Conservation (phyloP, 2,329 filamentous ascomycete species). For the Fusarium sp. region DNA sequence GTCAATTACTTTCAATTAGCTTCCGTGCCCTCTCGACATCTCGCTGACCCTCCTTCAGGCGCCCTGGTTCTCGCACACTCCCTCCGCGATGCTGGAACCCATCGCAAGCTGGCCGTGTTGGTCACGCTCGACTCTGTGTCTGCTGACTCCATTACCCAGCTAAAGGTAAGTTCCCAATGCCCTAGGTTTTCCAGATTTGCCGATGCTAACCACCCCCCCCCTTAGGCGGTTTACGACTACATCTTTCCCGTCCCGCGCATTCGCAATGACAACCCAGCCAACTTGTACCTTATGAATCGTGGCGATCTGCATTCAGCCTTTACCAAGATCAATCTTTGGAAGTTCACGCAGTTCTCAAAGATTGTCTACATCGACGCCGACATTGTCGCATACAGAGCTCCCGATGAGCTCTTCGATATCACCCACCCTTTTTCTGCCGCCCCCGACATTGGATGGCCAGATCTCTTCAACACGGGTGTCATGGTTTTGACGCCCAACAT, state of each 20-base stretch:
- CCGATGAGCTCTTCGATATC: constrained; percentile 89
- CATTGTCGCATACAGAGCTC: constrained; percentile 87
- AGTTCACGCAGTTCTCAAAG: constrained; percentile 87
- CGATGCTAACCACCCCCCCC: constrained; percentile 16
- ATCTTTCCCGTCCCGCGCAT: constrained; percentile 87
- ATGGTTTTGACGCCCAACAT: constrained; percentile 91
- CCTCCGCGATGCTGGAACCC: constrained; percentile 87
- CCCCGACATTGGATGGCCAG: constrained; percentile 97
- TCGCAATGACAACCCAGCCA: constrained; percentile 80
- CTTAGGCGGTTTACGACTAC: constrained; percentile 84
- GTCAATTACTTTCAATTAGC: constrained; percentile 40
- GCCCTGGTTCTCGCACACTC: constrained; percentile 95
- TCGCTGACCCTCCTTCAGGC: constrained; percentile 63
- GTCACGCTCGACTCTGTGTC: constrained; percentile 85
- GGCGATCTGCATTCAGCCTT: constrained; percentile 92
- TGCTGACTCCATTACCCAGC: constrained; percentile 78
- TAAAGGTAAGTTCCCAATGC: constrained; percentile 69
- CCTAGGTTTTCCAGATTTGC: not conserved
- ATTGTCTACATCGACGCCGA: constrained; percentile 97
- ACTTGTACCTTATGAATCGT: constrained; percentile 92
- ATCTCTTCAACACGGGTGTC: constrained; percentile 97
- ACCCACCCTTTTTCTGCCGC: constrained; percentile 74
- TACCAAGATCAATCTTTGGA: constrained; percentile 97
- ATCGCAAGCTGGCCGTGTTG: constrained; percentile 80
- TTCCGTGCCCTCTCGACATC: not conserved